Evolutionary conservation across 306 rosid genomes (phyloP), one percentile per base, ranked within the genome.

Genomic region (Astragalus membranaceus): DNA sequence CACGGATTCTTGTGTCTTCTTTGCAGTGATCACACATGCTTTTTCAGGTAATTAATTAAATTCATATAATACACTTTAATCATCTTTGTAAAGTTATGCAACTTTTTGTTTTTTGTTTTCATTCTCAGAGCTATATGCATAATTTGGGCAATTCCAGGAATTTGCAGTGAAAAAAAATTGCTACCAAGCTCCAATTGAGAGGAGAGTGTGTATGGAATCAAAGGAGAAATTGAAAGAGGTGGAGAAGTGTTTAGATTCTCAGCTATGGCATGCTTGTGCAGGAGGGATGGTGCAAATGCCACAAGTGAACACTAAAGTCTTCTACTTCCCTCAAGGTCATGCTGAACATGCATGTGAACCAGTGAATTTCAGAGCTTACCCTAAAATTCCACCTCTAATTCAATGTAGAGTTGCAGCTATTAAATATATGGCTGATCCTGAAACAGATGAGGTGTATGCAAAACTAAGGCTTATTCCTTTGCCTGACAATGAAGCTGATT

Each of bases 231-330:
- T 72, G 69, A 85, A 80, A 70, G 89, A 88, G 68, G 80, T 75
- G 37, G 92, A 84, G 0, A 85, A 74, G 72, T 76, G 85, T 60
- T 84, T 91, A 62, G 97, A 91, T 69, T 85, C 91, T 80, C 88
- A 87, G 67, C 74, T 91, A 43, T 91, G 97, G 97, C 93, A 88
- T 69, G 97, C 97, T 43, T 80, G 96, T 61, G 93, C 97, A 0
- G 97, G 97, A 58, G 96, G 93, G 14, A 84, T 88, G 96, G 91
- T 88, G 14, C 91, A 89, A 78, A 88, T 92, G 91, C 98, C 87
- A 26, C 3, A 20, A 6, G 89, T 85, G 43, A 85, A 84, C 71
- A 59, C 91, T 32, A 79, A 80, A 41, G 91, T 91, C 37, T 91
- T 80, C 68, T 91, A 91, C 79, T 88, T 86, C 36, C 91, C 88